phyloP scores from a whole-genome alignment of 2,329 filamentous ascomycete genomes.

The Venturia carpophila region DNA sequence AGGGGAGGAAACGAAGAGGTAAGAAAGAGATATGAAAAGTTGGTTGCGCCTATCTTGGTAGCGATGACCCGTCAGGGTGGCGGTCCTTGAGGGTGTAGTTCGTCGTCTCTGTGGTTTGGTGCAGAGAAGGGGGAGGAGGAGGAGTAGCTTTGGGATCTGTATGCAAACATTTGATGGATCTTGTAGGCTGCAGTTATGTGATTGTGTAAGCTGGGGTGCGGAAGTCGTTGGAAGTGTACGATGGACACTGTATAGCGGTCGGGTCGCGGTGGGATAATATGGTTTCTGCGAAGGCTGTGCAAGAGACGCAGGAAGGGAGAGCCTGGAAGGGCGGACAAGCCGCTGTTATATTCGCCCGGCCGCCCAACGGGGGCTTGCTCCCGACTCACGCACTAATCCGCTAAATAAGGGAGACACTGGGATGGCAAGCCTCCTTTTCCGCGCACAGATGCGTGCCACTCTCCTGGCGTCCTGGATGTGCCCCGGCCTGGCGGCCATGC shows the following conservation, averaged over 20 bases:
- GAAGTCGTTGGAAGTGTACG: constrained; percentile 8
- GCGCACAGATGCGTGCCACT: constrained; percentile 13
- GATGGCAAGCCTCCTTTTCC: not conserved
- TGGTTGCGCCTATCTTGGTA: not conserved
- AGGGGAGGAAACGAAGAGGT: constrained; percentile 9
- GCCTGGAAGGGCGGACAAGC: not conserved
- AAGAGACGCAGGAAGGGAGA: constrained; percentile 9
- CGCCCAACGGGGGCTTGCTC: not conserved
- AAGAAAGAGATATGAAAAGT: not conserved
- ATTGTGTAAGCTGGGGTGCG: constrained; percentile 7
- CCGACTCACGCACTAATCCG: constrained; percentile 9
- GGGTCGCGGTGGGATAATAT: not conserved
- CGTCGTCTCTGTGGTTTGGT: constrained; percentile 15
- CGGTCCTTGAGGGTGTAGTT: constrained; percentile 14
- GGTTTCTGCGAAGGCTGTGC: constrained; percentile 14
- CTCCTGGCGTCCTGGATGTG: too few species aligned
- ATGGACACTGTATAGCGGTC: not conserved
- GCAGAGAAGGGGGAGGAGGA: constrained; percentile 15
- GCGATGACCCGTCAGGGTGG: constrained; percentile 17
- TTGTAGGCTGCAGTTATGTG: not conserved
- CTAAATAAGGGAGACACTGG: constrained; percentile 9
- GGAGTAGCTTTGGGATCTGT: constrained; percentile 11
- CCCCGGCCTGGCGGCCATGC: too few species aligned
- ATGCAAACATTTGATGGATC: constrained; percentile 18
- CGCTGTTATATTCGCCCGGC: constrained; percentile 10